phyloP scores from a whole-genome alignment of 31 red algal genomes.

The Asparagopsis taxiformis region DNA sequence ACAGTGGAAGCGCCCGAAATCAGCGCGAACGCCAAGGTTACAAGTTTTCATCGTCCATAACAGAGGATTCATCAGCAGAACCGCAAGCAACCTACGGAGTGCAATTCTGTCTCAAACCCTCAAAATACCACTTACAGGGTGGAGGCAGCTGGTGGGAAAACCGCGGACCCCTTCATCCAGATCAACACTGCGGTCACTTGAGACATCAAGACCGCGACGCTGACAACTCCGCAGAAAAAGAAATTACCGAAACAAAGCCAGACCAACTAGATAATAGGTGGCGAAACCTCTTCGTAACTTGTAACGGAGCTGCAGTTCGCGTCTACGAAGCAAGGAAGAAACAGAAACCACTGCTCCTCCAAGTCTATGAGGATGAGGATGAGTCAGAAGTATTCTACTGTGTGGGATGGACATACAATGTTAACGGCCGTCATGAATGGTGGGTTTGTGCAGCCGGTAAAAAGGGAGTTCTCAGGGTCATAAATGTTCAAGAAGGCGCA shows the following conservation, averaged over 20 bases:
- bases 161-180: conserved; percentile 13
- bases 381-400: conserved; percentile 54
- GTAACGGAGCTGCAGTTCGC: conserved; percentile 67
- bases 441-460: conserved; percentile 68
- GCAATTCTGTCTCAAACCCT: conserved; percentile 46
- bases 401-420: conserved; percentile 78
- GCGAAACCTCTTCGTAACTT: conserved; percentile 71
- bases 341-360: conserved; percentile 42
- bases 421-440: conserved; percentile 52
- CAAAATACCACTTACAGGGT: conserved; percentile 53
- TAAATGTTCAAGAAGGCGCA: conserved; percentile 47
- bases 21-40: conserved; percentile 6
- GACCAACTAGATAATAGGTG: conserved; percentile 12
- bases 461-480: conserved; percentile 81
- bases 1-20: neutral
- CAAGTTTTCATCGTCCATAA: conserved; percentile 16
- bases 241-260: neutral
- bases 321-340: conserved; percentile 62
- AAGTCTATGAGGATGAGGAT: conserved; percentile 69
- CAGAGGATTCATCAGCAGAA: conserved; percentile 24
- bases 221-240: neutral
- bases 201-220: conserved; percentile 1
- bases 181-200: conserved; percentile 5
- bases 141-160: conserved; percentile 36
- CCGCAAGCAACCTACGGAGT: conserved; percentile 48